Evolutionary conservation across 2,329 filamentous ascomycete genomes (phyloP), one percentile per base, ranked within the genome.

Genomic region (Stylonectria norvegica): DNA sequence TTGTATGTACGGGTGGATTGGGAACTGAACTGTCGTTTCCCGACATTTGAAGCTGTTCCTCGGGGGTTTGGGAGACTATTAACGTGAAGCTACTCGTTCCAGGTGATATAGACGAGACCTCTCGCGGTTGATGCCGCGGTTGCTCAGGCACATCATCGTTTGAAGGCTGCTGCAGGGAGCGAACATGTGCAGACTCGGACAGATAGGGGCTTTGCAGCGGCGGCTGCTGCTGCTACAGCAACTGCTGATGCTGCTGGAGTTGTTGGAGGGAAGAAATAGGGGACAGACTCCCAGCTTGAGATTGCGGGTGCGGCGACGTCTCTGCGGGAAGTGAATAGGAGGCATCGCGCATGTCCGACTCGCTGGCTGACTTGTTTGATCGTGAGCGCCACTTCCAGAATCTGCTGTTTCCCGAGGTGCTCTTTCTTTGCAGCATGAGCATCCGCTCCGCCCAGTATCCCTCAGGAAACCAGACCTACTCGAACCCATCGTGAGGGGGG

Each of bases 391-490:
- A 72, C 53, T 59, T 69, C 61, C 64, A 70, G 25, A 65, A 58
- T 31, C 60, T 61, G 15, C 55, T 60, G 18, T 55, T 58, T 17
- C 60, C 55, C 36, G 52, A 32, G 5, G 30, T 32, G n/a, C 30
- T 65, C 36, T 61, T 66, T 48, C 62, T 57, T 12, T 57, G 53
- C 1, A 59, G 52, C 4, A 44, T 34, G 16, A 52, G 40, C 33
- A 71, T 64, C n/a, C 78, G 67, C 58, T 81, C 78, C n/a, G 78
- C 78, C 77, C 76, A 81, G 55, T 78, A 81, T 5, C 78, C 78
- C 36, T 71, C 73, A 1, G 78, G 77, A 55, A 77, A 80, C 78
- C 77, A 81, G 17, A 81, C 78, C 78, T 76, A 81, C 62, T 81
- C 78, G 52, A 62, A 68, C 28, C 77, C 76, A 31, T 72, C 67